These are phyloP conservation scores for Yarrowia sp. DNA, from an alignment of 805 yeast species.

Conservation along the genomic window DNA sequence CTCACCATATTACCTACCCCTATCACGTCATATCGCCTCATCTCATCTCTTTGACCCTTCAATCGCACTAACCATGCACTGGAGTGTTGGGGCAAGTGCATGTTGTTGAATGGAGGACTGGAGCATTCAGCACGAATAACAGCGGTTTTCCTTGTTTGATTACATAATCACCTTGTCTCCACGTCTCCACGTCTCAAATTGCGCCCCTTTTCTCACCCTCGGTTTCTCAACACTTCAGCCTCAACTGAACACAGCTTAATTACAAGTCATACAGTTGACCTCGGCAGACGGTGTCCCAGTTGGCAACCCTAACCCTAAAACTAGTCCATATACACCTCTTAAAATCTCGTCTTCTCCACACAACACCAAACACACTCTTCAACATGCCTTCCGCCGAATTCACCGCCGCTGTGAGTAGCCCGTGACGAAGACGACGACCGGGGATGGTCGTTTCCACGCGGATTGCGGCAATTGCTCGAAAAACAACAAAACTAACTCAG, in stretches of 20 bases:
- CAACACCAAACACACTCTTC: constrained; percentile 1
- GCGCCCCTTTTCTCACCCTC: no score
- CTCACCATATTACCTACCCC: not conserved
- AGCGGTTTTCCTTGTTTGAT: no score
- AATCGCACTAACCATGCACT: constrained; percentile 15
- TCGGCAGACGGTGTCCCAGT: not conserved
- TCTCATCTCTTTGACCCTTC: not conserved
- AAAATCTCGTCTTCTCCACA: constrained; percentile 5
- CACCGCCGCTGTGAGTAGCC: constrained; percentile 48
- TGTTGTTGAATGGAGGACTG: no score
- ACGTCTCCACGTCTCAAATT: not conserved
- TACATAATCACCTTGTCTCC: not conserved
- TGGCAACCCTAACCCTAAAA: constrained; percentile 17
- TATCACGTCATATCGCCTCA: not conserved
- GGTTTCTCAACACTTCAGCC: no score
- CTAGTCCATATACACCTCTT: constrained; percentile 2
- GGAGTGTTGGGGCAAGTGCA: not conserved
- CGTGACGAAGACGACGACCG: no score
- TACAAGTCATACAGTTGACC: not conserved
- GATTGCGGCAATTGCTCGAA: not conserved
- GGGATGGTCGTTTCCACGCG: no score
- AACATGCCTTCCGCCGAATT: constrained; percentile 53
- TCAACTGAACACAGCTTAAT: no score
- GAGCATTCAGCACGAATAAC: no score
- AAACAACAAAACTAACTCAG: constrained; percentile 49